These are phyloP conservation scores for Xylariales sp. DNA, from an alignment of 2,329 filamentous ascomycete species.

Conservation along the genomic window DNA sequence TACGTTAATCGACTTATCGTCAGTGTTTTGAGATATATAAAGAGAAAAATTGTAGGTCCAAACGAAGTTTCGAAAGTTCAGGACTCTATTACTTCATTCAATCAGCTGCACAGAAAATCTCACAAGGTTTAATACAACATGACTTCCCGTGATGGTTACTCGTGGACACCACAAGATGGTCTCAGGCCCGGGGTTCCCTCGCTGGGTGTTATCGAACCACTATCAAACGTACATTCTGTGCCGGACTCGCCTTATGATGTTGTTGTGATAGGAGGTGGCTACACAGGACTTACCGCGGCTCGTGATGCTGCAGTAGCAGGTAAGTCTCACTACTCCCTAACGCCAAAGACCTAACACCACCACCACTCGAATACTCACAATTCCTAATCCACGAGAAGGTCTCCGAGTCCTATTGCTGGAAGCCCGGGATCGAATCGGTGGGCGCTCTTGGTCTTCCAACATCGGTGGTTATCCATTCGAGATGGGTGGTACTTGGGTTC, in stretches of 20 bases:
- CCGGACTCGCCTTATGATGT: not conserved
- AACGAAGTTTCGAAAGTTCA: too few relatives aligned
- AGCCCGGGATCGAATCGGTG: constrained; percentile 35
- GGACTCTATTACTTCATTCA: too few relatives aligned
- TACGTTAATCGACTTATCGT: too few relatives aligned
- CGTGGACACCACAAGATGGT: not conserved
- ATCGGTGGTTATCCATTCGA: constrained; percentile 31
- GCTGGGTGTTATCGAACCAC: not conserved
- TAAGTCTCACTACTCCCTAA: not conserved
- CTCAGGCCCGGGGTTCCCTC: not conserved
- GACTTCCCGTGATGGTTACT: not conserved
- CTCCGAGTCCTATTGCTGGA: constrained; percentile 28
- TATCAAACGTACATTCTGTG: not conserved
- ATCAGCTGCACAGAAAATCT: too few relatives aligned
- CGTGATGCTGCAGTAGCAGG: not conserved
- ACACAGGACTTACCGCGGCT: not conserved
- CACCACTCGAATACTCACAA: too few relatives aligned
- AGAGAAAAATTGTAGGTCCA: not conserved
- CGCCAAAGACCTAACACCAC: too few relatives aligned
- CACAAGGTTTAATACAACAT: not conserved
- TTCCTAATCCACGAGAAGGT: not conserved
- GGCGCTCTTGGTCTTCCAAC: constrained; percentile 32
- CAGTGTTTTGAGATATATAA: too few relatives aligned
- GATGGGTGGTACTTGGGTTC: constrained; percentile 39
- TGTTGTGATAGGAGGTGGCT: not conserved